Evolutionary conservation across 176 grass and related monocot genomes (phyloP), one percentile per base, ranked within the genome.

Genomic region (Bonia amplexicaulis): DNA sequence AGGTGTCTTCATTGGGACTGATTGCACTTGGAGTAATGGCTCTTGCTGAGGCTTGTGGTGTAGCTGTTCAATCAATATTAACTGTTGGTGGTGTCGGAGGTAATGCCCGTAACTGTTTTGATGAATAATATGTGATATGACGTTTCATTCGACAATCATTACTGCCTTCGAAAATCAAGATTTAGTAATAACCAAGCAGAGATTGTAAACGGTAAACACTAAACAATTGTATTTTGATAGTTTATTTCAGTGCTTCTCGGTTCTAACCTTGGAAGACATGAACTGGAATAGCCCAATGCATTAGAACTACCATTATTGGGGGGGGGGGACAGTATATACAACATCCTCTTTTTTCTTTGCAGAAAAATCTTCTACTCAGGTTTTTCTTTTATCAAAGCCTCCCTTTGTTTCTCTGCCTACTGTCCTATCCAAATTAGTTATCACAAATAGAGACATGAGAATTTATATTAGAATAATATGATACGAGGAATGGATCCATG

Each of bases 41-140:
- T 71, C 69, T 98, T 79, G 96, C 96, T 73, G 96, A 98, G 71
- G 89, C 93, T 78, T 92, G 88, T 86, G 93, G 93, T 39, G 57
- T 98, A 58, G 89, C 96, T 81, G 87, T 94, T 76, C 96, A 98
- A 82, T 98, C 96, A 65, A 92, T 98, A 82, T 77, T 98, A 78
- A 98, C 96, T 85, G 93, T 98, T 90, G 96, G 96, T 85, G 96
- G 96, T 73, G 88, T 98, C 58, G 96, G 96, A 98, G 93, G 96
- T 98, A 98, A 83, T 70, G 3, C 75, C 75, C 59, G 0, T 71
- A 74, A 69, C 55, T 84, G 6, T 64, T 33, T 41, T 84, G 55
- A 72, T 19, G 29, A 85, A 74, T 58, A 63, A 35, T 54, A 33
- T 46, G 22, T 22, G 37, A 52, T 52, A 66, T 54, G 29, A 12